Evolutionary conservation across 805 yeast genomes (phyloP), one percentile per base, ranked within the genome.

Genomic region (Grigorovia humatica): DNA sequence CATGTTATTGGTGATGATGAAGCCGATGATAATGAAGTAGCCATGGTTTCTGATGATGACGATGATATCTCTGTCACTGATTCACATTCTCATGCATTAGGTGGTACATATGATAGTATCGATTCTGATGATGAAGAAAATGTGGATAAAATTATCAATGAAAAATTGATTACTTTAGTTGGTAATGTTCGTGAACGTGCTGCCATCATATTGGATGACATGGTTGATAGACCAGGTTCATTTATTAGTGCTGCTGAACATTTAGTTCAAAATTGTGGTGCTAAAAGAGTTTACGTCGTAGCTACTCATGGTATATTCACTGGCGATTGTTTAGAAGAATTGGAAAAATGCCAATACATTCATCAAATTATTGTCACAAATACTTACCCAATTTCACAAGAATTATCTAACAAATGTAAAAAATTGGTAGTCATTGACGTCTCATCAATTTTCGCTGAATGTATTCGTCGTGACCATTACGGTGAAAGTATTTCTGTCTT

Each of bases 181-280:
- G 99, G 99, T 55, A 95, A 91, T 66, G 99, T 93, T 48, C 82
- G 86, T 58, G 85, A 82, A 60, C 87, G 87, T 69, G 86, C 95
- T 7, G 98, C 97, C 18, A 87, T 93, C 58, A 86, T 93, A 54
- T 76, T 93, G 53, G 99, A 93, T 71, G 99, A 93, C 67, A 88
- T 93, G 95, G 85, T 93, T 61, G 99, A 93, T 67, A 88, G 93
- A 66, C 96, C 96, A 46, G 83, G 84, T 57, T 82, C 95, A 9
- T 91, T 90, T 66, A 85, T 93, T 57, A 91, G 97, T 32, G 99
- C 99, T 44, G 99, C 99, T 38, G 99, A 93, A 72, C 99, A 93
- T 72, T 80, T 95, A 67, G 80, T 95, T 58, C 76, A 87, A 70
- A 91, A 90, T 70, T 93, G 99, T 73, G 99, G 99, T 52, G 99